These are phyloP conservation scores for Viridothelium virens DNA, from an alignment of 495 filamentous ascomycete genomes.

Conservation along the genomic window DNA sequence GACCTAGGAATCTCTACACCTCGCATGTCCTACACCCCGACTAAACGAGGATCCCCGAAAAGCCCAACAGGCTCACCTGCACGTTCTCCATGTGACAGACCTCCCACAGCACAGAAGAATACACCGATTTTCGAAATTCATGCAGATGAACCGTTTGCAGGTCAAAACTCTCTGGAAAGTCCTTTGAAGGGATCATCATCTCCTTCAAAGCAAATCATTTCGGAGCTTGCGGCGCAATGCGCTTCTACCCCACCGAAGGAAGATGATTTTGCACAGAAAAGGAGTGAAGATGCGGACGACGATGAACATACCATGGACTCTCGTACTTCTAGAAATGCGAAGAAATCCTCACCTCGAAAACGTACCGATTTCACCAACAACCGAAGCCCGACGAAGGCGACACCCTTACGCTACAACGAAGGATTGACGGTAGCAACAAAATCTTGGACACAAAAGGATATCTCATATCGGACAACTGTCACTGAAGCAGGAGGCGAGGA, in stretches of 20 bases:
- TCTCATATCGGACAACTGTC: not conserved
- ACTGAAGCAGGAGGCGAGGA: constrained; percentile 19
- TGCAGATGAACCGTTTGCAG: constrained; percentile 18
- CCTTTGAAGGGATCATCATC: not conserved
- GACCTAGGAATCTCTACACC: constrained; percentile 29
- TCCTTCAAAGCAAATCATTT: not conserved
- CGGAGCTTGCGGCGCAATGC: not conserved
- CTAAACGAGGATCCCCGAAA: constrained; percentile 15
- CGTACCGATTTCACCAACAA: not conserved
- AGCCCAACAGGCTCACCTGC: constrained; percentile 15
- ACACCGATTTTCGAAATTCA: not conserved
- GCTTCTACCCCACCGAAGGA: not conserved
- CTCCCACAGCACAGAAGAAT: not conserved
- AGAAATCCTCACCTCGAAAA: not conserved
- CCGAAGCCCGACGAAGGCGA: constrained; percentile 3
- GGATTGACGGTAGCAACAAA: constrained; percentile 17
- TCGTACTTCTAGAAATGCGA: not conserved
- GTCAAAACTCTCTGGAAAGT: constrained; percentile 19
- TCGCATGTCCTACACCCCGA: constrained; percentile 17
- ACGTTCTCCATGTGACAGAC: constrained; percentile 11
- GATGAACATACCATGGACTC: not conserved
- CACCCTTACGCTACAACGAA: constrained; percentile 17
- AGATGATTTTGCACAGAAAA: not conserved
- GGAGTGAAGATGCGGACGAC: not conserved
- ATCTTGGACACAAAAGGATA: constrained; percentile 9